Evolutionary conservation across 75 land plant species (phyloP), one percentile per base, ranked within the genome.

Genomic region (Cryptomeria japonica): DNA sequence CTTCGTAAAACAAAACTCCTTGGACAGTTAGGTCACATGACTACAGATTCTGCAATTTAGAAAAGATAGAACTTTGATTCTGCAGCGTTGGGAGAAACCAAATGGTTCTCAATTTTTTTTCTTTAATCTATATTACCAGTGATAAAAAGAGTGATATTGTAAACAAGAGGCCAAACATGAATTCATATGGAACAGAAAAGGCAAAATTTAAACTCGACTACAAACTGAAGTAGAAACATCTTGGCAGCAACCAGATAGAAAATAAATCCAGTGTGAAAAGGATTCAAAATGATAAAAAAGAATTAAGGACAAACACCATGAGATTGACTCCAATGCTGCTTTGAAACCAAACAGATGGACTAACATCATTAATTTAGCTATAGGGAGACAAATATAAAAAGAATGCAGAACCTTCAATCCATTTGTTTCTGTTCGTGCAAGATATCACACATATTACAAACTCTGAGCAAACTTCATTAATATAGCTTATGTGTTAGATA

Each of bases 401-500:
- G 16, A 44, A 25, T 42, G 12, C 3, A 83, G 14, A 83, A 41
- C 70, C 49, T 41, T 83, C 84, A 41, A 83, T 19, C 5, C 47
- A 44, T 9, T 25, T 3, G 10, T 83, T 3, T 83, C 28, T 41
- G 31, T 83, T 83, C 31, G 9, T 42, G 2, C 44, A 44, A 13
- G 38, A 44, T 83, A n/a, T 3, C 84, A 83, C 22, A 13, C 3
- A 14, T 51, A 51, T 51, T 51, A 64, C 22, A 83, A 83, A 83
- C 36, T 83, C 12, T 25, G 22, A 41, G 31, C 28, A 11, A 83
- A 25, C 25, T 41, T 44, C 32, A 83, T 83, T 42, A 22, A 38
- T 22, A 38, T 25, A 83, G n/a, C 32, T 56, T 36, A 53, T 85
- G 85, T 75, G 58, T 76, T 28, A 41, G 37, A 89, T 84, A 94